Percentiles rank a stretch among this genome's conserved stretches.
phyloP scores from a whole-genome alignment of 75 land plant genomes.

The Adiantum capillusveneris region DNA sequence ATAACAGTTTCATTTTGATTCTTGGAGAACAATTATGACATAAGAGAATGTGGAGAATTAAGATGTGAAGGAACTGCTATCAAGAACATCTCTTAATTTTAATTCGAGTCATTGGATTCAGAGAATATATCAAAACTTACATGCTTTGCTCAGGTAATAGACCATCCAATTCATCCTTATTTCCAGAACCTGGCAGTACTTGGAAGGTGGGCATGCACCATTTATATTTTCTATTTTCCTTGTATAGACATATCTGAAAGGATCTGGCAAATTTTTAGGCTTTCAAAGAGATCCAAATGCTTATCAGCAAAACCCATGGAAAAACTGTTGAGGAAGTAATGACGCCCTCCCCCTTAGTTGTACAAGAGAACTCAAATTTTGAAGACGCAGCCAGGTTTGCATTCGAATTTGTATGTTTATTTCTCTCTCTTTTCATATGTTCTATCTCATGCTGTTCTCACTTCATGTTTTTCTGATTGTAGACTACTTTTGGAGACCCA shows the following conservation, averaged over 20 bases:
- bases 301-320: slow-evolving; percentile 75
- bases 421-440: not conserved
- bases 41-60: too few relatives aligned
- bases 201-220: slow-evolving; percentile 73
- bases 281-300: slow-evolving; percentile 80
- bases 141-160: slow-evolving; percentile 16
- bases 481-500: slow-evolving; percentile 83
- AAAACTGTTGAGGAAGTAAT: slow-evolving; percentile 81
- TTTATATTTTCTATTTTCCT: too few relatives aligned
- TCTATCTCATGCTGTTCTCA: not conserved
- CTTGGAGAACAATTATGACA: too few relatives aligned
- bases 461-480: too few relatives aligned
- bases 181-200: slow-evolving; percentile 71
- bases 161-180: slow-evolving; percentile 38
- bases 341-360: slow-evolving; percentile 84
- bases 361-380: slow-evolving; percentile 70
- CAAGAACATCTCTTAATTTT: too few relatives aligned
- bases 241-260: too few relatives aligned
- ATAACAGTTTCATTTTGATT: too few relatives aligned
- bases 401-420: too few relatives aligned
- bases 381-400: slow-evolving; percentile 90
- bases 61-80: too few relatives aligned
- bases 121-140: too few relatives aligned
- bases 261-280: slow-evolving; percentile 26
- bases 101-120: too few relatives aligned